Evolutionary conservation across 2,329 filamentous ascomycete genomes (phyloP).

Genomic region (Talaromyces rugulosus): DNA sequence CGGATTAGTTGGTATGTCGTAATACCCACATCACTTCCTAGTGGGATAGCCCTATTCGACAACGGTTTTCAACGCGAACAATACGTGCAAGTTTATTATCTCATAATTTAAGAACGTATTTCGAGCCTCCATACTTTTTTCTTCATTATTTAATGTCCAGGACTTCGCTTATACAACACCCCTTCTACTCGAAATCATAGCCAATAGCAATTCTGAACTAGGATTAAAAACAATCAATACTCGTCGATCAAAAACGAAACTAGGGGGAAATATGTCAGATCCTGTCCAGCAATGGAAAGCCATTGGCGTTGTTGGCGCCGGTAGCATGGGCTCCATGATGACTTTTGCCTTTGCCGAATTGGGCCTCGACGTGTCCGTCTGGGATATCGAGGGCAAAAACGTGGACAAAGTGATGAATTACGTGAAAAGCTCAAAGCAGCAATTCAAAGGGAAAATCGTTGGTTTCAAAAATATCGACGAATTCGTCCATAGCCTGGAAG

Average conservation of each 20-base stretch:
- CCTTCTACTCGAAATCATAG: no score
- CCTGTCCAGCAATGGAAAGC: slow-evolving; percentile 28
- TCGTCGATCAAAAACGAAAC: background rate
- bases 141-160: background rate
- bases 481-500: slow-evolving; percentile 32
- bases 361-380: slow-evolving; percentile 36
- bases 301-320: slow-evolving; percentile 38
- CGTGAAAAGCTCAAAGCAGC: slow-evolving; percentile 15
- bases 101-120: background rate
- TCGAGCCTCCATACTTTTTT: background rate
- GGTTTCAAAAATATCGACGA: slow-evolving; percentile 33
- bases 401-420: slow-evolving; percentile 27
- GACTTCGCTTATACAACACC: background rate
- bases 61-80: background rate
- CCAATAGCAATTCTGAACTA: background rate
- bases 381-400: slow-evolving; percentile 32
- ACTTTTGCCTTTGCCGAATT: slow-evolving; percentile 37
- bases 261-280: slow-evolving; percentile 11
- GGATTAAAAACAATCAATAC: background rate
- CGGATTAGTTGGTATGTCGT: background rate
- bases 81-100: background rate
- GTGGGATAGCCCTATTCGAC: background rate
- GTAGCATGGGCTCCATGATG: slow-evolving; percentile 43
- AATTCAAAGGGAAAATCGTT: slow-evolving; percentile 28
- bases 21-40: background rate